phyloP scores from a whole-genome alignment of 257 asterid species.

The Datura wrightii region DNA sequence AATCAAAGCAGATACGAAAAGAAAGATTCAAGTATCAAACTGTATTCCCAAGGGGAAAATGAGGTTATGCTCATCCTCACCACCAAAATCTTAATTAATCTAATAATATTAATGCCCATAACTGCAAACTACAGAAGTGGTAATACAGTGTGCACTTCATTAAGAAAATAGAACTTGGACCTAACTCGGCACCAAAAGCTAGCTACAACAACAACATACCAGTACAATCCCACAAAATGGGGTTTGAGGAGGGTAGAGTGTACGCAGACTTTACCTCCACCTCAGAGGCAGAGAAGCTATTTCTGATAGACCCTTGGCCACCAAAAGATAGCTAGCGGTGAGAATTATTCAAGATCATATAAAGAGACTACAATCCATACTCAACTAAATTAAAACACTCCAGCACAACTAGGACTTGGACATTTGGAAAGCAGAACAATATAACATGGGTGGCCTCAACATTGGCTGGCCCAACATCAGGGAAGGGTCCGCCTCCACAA shows the following conservation, averaged over 20 bases:
- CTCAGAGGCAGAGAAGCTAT: too few relatives aligned
- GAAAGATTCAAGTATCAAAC: slow-evolving; percentile 13
- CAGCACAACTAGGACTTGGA: background rate
- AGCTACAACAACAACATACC: background rate
- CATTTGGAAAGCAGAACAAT: background rate
- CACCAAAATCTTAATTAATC: slow-evolving; percentile 1
- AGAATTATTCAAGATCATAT: slow-evolving; percentile 1
- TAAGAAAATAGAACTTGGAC: background rate
- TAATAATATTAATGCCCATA: background rate
- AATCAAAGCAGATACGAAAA: background rate
- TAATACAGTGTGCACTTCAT: background rate
- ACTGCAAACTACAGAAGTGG: background rate
- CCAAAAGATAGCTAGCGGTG: slow-evolving; percentile 11
- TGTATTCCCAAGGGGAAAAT: background rate
- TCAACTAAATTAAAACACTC: background rate
- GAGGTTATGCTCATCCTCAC: background rate
- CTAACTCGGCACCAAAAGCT: slow-evolving; percentile 8
- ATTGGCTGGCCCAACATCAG: slow-evolving; percentile 6
- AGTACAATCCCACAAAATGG: too few relatives aligned
- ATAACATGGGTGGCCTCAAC: background rate
- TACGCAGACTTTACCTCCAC: too few relatives aligned
- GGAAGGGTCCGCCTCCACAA: background rate
- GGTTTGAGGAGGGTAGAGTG: too few relatives aligned
- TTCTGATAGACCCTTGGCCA: background rate
- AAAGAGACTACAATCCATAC: background rate